A percentile compares a stretch with the other conserved stretches of the same genome.
Evolutionary conservation across 345 rosid genomes (phyloP).

Genomic region (Xanthoceras sorbifolium): DNA sequence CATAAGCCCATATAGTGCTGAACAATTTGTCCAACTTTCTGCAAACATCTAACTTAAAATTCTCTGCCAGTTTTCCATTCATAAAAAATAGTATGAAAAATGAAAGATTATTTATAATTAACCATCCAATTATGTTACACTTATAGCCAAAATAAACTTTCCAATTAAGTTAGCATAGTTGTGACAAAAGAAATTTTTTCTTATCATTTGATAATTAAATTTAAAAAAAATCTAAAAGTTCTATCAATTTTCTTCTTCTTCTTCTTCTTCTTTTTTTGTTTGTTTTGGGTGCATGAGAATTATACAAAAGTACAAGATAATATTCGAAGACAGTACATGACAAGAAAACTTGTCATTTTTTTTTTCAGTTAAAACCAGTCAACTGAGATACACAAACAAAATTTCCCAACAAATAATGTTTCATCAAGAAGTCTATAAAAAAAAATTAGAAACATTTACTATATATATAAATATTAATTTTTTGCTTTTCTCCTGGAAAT

Average conservation of each 20-base stretch:
- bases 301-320: constrained; percentile 19
- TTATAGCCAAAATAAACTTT: neutral
- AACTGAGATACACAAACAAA: neutral
- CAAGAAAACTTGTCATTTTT: neutral
- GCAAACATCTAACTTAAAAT: constrained; percentile 22
- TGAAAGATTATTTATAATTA: neutral
- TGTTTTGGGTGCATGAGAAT: constrained; percentile 3
- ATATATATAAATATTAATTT: neutral
- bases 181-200: neutral
- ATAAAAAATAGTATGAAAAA: constrained; percentile 1
- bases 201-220: neutral
- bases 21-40: constrained; percentile 31
- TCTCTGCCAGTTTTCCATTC: constrained; percentile 5
- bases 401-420: neutral
- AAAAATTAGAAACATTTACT: no score
- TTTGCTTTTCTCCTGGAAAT: neutral
- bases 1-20: constrained; percentile 23
- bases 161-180: no score
- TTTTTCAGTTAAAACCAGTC: neutral
- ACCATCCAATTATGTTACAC: neutral
- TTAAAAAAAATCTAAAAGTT: constrained; percentile 5
- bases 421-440: neutral
- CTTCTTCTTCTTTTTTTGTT: neutral
- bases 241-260: neutral
- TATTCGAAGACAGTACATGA: neutral